Evolutionary conservation across 257 asterid genomes (phyloP).

Genomic region (Jacaranda mimosifolia): DNA sequence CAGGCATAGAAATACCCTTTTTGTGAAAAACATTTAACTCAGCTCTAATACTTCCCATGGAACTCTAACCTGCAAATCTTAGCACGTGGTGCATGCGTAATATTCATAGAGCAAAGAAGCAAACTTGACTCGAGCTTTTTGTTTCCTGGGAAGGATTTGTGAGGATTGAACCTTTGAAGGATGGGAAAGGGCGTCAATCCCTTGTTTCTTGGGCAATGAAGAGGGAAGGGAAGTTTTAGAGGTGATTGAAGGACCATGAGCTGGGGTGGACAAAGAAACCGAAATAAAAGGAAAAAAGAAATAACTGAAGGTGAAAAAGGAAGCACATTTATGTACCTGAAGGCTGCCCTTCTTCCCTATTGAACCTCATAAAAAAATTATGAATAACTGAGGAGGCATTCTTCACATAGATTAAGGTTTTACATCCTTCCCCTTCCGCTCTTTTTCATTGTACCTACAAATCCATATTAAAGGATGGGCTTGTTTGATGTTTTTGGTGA

Average conservation of each 20-base stretch:
- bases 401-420: too few species aligned
- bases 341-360: not conserved
- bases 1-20: not conserved
- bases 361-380: not conserved
- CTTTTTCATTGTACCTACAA: too few species aligned
- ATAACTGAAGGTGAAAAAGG: not conserved
- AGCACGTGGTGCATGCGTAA: not conserved
- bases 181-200: not conserved
- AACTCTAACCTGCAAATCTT: not conserved
- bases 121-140: not conserved
- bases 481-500: not conserved
- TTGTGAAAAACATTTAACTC: not conserved
- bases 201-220: not conserved
- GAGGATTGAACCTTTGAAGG: slow-evolving; percentile 3
- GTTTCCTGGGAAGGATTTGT: slow-evolving; percentile 3
- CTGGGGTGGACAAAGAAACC: not conserved
- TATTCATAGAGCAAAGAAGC: slow-evolving; percentile 3
- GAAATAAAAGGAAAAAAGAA: slow-evolving; percentile 3
- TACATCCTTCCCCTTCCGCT: too few species aligned
- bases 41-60: not conserved
- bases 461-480: not conserved
- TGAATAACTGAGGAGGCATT: not conserved
- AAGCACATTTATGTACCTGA: not conserved
- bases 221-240: slow-evolving; percentile 2
- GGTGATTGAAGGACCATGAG: slow-evolving; percentile 11